These are phyloP conservation scores for Yarrowia alimentaria DNA, from an alignment of 805 yeast species.

Conservation along the genomic window DNA sequence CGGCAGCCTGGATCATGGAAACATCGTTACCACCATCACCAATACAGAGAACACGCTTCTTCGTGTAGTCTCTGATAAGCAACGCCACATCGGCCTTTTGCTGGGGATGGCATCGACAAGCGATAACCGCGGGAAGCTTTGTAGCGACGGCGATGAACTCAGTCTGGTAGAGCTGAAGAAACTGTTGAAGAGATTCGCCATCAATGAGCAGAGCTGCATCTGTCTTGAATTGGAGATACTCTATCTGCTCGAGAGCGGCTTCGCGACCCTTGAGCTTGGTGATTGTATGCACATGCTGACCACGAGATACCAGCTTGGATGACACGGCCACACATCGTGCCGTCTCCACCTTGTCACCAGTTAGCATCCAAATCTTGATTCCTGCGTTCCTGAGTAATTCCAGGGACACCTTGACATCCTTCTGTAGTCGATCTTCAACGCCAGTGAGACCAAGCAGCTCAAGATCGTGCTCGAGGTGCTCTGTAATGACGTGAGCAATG, in stretches of 20 bases:
- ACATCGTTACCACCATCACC: slow-evolving; percentile 99
- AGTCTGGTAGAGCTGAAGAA: slow-evolving; percentile 57
- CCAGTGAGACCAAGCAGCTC: slow-evolving; percentile 93
- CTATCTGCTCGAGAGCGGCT: slow-evolving; percentile 74
- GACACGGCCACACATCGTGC: slow-evolving; percentile 98
- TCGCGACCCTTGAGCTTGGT: slow-evolving; percentile 59
- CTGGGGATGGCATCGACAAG: slow-evolving; percentile 98
- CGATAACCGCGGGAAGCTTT: slow-evolving; percentile 87
- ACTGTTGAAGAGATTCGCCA: slow-evolving; percentile 82
- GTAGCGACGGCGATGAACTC: slow-evolving; percentile 80
- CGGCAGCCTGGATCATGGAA: slow-evolving; percentile 97
- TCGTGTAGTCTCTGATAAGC: slow-evolving; percentile 72
- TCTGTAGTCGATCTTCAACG: slow-evolving; percentile 92
- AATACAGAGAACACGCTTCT: slow-evolving; percentile 91
- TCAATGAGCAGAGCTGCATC: slow-evolving; percentile 83
- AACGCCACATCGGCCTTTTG: slow-evolving; percentile 95
- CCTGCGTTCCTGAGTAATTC: slow-evolving; percentile 95
- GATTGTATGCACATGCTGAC: slow-evolving; percentile 87
- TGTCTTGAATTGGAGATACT: slow-evolving; percentile 59
- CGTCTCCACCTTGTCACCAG: slow-evolving; percentile 98
- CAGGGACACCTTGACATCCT: slow-evolving; percentile 85
- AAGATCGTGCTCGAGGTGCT: slow-evolving; percentile 74
- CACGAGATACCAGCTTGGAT: slow-evolving; percentile 86
- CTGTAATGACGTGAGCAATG: slow-evolving; percentile 66
- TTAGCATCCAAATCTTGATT: slow-evolving; percentile 96